Conservation (phyloP, 805 yeast genomes). For the Pichia nakasei region DNA sequence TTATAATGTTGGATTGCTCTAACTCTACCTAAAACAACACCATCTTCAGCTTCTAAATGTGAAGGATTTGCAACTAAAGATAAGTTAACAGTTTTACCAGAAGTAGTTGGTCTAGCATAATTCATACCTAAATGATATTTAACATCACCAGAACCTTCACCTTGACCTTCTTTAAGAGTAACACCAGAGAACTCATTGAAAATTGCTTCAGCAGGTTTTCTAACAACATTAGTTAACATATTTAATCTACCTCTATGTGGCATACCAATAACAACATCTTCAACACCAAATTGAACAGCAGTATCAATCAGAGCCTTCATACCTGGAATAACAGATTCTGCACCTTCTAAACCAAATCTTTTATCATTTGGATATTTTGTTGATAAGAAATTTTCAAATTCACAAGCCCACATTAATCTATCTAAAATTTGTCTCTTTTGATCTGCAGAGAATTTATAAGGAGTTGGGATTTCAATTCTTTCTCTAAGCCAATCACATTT, state of each 20-base stretch:
- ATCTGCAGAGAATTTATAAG: constrained; percentile 74
- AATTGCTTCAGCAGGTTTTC: constrained; percentile 97
- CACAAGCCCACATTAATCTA: constrained; percentile 92
- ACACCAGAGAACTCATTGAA: constrained; percentile 94
- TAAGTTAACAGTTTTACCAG: constrained; percentile 91
- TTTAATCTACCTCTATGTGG: constrained; percentile 99
- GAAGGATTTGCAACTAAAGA: constrained; percentile 98
- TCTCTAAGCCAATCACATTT: constrained; percentile 99
- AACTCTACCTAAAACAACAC: constrained; percentile 96
- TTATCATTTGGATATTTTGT: constrained; percentile 97
- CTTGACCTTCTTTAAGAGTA: constrained; percentile 73
- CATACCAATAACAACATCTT: constrained; percentile 97
- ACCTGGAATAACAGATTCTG: constrained; percentile 94
- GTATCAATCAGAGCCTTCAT: constrained; percentile 92
- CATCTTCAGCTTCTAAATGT: constrained; percentile 98
- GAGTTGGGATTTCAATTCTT: constrained; percentile 86
- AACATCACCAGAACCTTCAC: constrained; percentile 99
- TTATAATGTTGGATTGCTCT: constrained; percentile 92
- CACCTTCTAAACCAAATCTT: constrained; percentile 98
- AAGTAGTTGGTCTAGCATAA: constrained; percentile 97
- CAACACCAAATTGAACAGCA: constrained; percentile 85
- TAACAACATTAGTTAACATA: constrained; percentile 94
- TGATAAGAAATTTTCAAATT: constrained; percentile 86
- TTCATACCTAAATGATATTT: constrained; percentile 99
- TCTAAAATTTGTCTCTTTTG: constrained; percentile 95